phyloP scores from a whole-genome alignment of 2,329 filamentous ascomycete species.

The Acarospora socialis region DNA sequence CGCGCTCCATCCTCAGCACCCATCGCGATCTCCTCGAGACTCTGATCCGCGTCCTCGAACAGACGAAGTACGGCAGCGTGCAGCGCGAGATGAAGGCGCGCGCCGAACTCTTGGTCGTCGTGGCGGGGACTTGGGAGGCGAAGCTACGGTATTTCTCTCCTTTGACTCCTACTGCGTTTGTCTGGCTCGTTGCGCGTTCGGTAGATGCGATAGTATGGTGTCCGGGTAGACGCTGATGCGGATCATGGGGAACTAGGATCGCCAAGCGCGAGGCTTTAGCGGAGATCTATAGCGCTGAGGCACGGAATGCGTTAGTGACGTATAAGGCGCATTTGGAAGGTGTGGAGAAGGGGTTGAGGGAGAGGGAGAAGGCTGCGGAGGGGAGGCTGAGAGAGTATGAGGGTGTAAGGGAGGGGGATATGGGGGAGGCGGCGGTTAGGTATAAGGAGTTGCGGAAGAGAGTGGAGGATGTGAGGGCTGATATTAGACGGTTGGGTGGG shows the following conservation, averaged over 20 bases:
- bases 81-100: conserved; percentile 27
- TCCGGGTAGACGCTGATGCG: no score
- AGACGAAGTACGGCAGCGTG: conserved; percentile 32
- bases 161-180: not conserved
- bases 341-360: not conserved
- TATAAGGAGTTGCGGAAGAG: conserved; percentile 3
- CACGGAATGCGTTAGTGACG: conserved; percentile 11
- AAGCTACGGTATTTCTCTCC: conserved; percentile 20
- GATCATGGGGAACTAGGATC: no score
- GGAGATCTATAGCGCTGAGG: conserved; percentile 15
- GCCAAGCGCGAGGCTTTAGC: conserved; percentile 14
- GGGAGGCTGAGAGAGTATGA: conserved; percentile 6
- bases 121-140: conserved; percentile 28
- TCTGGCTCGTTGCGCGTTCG: not conserved
- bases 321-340: conserved; percentile 7
- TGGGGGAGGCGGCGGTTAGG: conserved; percentile 7
- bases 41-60: conserved; percentile 31
- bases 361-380: conserved; percentile 5
- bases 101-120: conserved; percentile 28
- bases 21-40: conserved; percentile 25
- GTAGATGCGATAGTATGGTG: not conserved
- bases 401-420: conserved; percentile 8
- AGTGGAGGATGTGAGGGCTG: conserved; percentile 4
- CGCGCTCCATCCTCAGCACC: conserved; percentile 23
- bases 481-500: conserved; percentile 6